Evolutionary conservation across 1,139 yeast species (phyloP).

Genomic region (Nakaseomyces kungkrabaensis): DNA sequence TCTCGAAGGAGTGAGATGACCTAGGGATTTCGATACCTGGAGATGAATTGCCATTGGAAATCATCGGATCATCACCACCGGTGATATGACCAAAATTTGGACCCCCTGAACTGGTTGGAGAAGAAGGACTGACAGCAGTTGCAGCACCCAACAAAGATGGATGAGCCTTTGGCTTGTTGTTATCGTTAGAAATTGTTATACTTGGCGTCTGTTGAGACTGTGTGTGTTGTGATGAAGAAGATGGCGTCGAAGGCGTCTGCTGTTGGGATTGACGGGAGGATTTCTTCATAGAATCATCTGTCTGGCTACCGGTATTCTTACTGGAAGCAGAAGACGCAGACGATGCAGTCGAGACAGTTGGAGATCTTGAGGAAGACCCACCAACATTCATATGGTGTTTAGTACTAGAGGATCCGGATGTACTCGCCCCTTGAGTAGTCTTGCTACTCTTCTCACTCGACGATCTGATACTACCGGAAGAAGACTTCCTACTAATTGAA

Average conservation of each 20-base stretch:
- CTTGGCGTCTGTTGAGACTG: constrained; percentile 3
- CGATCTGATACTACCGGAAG: constrained; percentile 1
- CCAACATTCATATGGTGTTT: constrained; percentile 1
- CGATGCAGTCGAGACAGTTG: constrained; percentile 3
- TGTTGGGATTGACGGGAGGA: constrained; percentile 2
- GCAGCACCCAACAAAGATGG: constrained; percentile 23
- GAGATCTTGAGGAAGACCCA: constrained; percentile 4
- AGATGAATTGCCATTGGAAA: constrained; percentile 14
- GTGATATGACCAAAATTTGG: constrained; percentile 3
- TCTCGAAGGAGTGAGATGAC: constrained; percentile 38
- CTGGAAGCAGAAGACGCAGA: neutral
- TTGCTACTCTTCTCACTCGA: constrained; percentile 1
- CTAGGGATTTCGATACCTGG: constrained; percentile 34
- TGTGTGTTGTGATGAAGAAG: neutral
- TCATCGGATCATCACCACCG: constrained; percentile 5
- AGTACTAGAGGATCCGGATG: neutral
- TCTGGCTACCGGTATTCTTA: neutral
- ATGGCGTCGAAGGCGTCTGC: neutral
- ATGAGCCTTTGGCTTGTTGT: constrained; percentile 10
- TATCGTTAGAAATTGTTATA: constrained; percentile 5
- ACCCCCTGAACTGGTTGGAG: constrained; percentile 11
- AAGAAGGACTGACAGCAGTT: constrained; percentile 16
- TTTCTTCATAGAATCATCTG: neutral
- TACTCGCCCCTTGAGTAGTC: neutral
- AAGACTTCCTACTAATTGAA: neutral